Percentiles rank a stretch among this genome's conserved stretches.
Conservation (phyloP, 129 eudicot genomes). For the Centella asiatica region DNA sequence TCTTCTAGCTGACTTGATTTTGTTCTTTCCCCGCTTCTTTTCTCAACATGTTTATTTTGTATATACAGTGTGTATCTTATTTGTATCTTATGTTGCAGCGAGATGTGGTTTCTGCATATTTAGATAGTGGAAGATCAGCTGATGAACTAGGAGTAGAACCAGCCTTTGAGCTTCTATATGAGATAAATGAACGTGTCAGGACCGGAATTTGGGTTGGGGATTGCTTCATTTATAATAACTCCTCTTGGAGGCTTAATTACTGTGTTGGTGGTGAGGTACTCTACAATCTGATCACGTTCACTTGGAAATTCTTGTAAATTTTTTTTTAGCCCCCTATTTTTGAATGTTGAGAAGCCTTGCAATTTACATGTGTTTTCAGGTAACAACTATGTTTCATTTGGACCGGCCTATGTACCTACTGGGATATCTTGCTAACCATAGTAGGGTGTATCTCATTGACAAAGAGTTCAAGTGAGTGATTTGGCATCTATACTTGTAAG, state of each 20-base stretch:
- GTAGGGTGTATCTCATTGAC: constrained; percentile 90
- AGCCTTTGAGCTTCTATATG: constrained; percentile 82
- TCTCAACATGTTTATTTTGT: background rate
- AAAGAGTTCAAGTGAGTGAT: constrained; percentile 93
- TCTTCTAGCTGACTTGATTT: background rate
- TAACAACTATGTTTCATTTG: constrained; percentile 96
- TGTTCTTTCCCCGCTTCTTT: background rate
- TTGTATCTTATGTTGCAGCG: constrained; percentile 51
- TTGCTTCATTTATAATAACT: constrained; percentile 88
- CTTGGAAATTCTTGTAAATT: background rate
- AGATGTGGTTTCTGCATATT: constrained; percentile 76
- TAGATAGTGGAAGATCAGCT: constrained; percentile 84
- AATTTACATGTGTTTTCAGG: constrained; percentile 37
- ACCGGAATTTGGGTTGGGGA: constrained; percentile 99
- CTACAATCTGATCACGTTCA: constrained; percentile 1
- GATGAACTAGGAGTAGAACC: constrained; percentile 94
- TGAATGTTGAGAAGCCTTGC: background rate
- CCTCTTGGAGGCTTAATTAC: constrained; percentile 96
- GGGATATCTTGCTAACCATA: constrained; percentile 93
- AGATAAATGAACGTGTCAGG: constrained; percentile 83
- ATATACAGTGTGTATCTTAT: constrained; percentile 4
- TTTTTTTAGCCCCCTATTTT: background rate
- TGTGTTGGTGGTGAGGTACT: constrained; percentile 99
- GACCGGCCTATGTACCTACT: constrained; percentile 97
- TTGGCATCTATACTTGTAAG: constrained; percentile 4